Conservation (phyloP, 2,329 filamentous ascomycete species). For the Aspergillus sp. region DNA sequence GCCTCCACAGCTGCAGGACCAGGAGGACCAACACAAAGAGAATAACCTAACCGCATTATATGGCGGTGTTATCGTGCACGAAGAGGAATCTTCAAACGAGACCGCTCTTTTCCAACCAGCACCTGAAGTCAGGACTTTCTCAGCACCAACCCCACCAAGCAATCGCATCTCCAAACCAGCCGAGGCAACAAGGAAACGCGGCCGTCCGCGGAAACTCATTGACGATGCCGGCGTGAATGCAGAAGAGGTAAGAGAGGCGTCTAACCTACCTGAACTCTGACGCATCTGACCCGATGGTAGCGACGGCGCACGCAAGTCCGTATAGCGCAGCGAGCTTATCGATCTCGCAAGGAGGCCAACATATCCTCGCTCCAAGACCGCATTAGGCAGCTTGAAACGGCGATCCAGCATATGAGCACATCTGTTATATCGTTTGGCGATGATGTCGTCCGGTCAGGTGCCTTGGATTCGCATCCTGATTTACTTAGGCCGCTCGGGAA, state of each 20-base stretch:
- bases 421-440: conserved; percentile 24
- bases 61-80: conserved; percentile 2
- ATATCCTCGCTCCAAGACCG: conserved; percentile 19
- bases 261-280: background rate
- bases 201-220: conserved; percentile 20
- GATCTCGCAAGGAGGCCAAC: conserved; percentile 25
- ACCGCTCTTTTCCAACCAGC: background rate
- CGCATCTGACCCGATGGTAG: conserved; percentile 3
- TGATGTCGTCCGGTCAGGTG: conserved; percentile 21
- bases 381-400: conserved; percentile 19
- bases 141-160: background rate
- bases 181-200: conserved; percentile 16
- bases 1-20: background rate
- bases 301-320: conserved; percentile 27
- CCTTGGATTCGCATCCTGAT: conserved; percentile 18
- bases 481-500: conserved; percentile 17
- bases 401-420: conserved; percentile 24
- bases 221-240: conserved; percentile 14
- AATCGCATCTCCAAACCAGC: background rate
- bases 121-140: background rate
- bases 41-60: background rate
- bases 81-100: background rate
- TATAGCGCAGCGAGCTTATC: conserved; percentile 27
- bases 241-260: conserved; percentile 17
- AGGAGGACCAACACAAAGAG: background rate